Percentiles rank a stretch among this genome's conserved stretches.
Evolutionary conservation across 164 flowering plant genomes (phyloP).

Genomic region (Berberis vulgaris): DNA sequence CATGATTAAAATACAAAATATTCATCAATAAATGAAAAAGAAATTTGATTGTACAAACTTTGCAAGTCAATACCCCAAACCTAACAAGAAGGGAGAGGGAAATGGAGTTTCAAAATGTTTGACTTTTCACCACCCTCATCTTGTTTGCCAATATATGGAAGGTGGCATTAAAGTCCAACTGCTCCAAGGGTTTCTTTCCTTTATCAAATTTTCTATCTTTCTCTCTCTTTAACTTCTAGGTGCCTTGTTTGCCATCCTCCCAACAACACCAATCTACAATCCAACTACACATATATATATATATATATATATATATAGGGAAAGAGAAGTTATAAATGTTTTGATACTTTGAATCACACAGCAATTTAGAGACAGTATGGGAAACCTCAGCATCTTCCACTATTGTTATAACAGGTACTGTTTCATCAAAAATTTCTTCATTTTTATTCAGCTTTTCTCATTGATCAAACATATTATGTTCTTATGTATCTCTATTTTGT

Average conservation of each 20-base stretch:
- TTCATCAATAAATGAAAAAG: too few species aligned
- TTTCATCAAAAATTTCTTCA: neutral
- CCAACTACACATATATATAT: too few species aligned
- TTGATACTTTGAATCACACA: too few species aligned
- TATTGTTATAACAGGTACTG: slow-evolving; percentile 4
- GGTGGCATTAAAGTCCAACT: too few species aligned
- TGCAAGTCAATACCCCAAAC: slow-evolving; percentile 24
- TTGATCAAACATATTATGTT: neutral
- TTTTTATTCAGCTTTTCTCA: neutral
- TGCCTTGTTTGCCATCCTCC: neutral
- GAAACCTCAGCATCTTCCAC: slow-evolving; percentile 13
- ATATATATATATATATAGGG: too few species aligned
- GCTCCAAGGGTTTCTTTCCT: neutral
- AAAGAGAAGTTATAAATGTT: too few species aligned
- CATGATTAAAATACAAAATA: too few species aligned
- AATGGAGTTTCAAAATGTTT: slow-evolving; percentile 6
- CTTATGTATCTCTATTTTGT: neutral
- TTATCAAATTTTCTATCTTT: slow-evolving; percentile 5
- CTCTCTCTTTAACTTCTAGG: too few species aligned
- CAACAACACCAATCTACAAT: neutral
- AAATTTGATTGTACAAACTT: slow-evolving; percentile 16
- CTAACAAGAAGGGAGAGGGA: slow-evolving; percentile 18
- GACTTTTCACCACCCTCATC: slow-evolving; percentile 15
- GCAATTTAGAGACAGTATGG: slow-evolving; percentile 12
- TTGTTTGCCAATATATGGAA: too few species aligned